Evolutionary conservation across 2,329 filamentous ascomycete genomes (phyloP), one percentile per base, ranked within the genome.

Genomic region (Penicillium sp.): DNA sequence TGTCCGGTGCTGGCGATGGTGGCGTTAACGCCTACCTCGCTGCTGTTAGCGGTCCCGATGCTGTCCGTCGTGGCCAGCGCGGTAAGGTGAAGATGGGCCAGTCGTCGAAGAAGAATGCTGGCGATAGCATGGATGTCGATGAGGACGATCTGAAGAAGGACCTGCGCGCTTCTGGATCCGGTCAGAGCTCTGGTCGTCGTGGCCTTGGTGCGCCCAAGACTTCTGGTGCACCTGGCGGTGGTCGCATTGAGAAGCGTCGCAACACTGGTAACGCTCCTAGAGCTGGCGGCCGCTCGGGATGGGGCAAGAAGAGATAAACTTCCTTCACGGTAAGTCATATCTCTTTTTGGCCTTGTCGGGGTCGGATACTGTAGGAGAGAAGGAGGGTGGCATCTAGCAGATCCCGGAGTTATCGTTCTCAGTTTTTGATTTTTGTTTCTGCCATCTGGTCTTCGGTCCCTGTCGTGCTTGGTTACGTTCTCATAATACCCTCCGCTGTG

Each of bases 21-120:
- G 73, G 71, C 37, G 80, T 86, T 68, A 85, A 86, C 64, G 84
- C 84, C 26, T 86, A 86, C 65, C 78, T 86, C 41, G 79, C 80
- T 42, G 84, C 84, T 11, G 82, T 87, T 55, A 82, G 80, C 53
- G 82, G 84, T 22, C 80, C 82, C 25, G 82, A 85, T 66, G 82
- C 83, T 9, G 78, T 82, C 33, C 77, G 81, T 56, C 75, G 82
- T 31, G 83, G 84, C 35, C 82, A 84, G 66, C 80, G 80, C 64
- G 83, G 84, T 12, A 82, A 82, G 65, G 71, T 86, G 59, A 85
- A 84, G 74, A 84, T 86, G 67, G 82, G 80, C 51, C 73, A 80
- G 73, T 65, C 69, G 51, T 63, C 71, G 55, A 69, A 64, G 43
- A 66, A 70, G 58, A 73, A 61, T 57, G 66, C 64, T 56, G 74